phyloP scores from a whole-genome alignment of 768 basidiomycete species.

The Pholiota microspora region DNA sequence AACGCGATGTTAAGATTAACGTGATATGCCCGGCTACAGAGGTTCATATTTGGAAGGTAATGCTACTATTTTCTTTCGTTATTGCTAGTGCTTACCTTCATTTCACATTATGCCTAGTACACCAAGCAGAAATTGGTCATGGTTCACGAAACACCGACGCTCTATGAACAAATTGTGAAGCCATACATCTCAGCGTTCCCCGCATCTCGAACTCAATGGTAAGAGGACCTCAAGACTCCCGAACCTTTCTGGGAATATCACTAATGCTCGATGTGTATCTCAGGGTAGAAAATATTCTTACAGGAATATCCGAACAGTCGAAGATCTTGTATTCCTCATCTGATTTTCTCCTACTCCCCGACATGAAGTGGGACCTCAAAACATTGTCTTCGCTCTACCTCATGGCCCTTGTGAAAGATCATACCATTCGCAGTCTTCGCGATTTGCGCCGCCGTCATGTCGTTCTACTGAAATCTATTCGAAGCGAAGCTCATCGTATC shows the following conservation, averaged over 20 bases:
- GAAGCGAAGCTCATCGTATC: constrained; percentile 46
- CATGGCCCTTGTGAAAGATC: constrained; percentile 67
- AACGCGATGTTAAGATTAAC: constrained; percentile 76
- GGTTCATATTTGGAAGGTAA: constrained; percentile 81
- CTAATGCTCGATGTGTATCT: no score
- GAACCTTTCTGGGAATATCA: no score
- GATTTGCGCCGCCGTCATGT: constrained; percentile 71
- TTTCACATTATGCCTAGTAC: constrained; percentile 47
- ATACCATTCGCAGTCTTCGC: constrained; percentile 66
- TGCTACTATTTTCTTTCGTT: neutral
- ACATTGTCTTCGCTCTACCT: constrained; percentile 83
- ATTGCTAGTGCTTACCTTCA: neutral
- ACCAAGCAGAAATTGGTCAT: constrained; percentile 68
- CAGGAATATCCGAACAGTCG: constrained; percentile 70
- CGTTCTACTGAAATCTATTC: constrained; percentile 63
- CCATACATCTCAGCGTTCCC: constrained; percentile 83
- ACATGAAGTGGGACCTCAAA: constrained; percentile 94
- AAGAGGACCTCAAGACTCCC: constrained; percentile 18
- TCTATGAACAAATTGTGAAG: constrained; percentile 69
- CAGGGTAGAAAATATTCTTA: constrained; percentile 89
- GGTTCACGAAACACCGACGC: constrained; percentile 78
- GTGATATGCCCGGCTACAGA: constrained; percentile 89
- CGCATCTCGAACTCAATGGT: constrained; percentile 81
- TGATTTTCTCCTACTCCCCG: constrained; percentile 81
- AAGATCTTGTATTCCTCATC: constrained; percentile 65